Conservation (phyloP, 306 rosid genomes). For the Hippophae tibetana region DNA sequence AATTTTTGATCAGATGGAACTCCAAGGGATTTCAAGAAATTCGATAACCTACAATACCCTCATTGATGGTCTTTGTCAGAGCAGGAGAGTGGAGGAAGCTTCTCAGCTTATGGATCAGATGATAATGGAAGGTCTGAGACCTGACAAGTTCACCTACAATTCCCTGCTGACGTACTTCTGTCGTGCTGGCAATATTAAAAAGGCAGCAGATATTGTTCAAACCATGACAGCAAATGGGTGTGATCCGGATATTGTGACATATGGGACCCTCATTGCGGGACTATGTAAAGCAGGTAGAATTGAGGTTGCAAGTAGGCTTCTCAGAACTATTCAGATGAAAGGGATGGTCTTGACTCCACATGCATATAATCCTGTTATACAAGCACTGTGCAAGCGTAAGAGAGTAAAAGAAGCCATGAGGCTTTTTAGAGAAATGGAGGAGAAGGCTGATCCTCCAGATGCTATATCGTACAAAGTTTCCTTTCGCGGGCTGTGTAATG, state of each 20-base stretch:
- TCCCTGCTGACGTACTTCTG: slow-evolving; percentile 72
- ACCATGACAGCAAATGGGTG: slow-evolving; percentile 72
- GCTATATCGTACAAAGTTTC: slow-evolving; percentile 58
- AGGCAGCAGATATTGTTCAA: slow-evolving; percentile 81
- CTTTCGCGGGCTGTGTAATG: slow-evolving; percentile 79
- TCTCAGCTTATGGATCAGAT: slow-evolving; percentile 89
- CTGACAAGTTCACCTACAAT: slow-evolving; percentile 83
- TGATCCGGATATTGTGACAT: slow-evolving; percentile 67
- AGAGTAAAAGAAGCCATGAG: slow-evolving; percentile 76
- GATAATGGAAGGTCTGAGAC: slow-evolving; percentile 88
- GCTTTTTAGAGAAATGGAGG: slow-evolving; percentile 83
- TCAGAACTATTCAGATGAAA: slow-evolving; percentile 80
- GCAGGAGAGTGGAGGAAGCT: slow-evolving; percentile 71
- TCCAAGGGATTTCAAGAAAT: slow-evolving; percentile 76
- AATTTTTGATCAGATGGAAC: slow-evolving; percentile 91
- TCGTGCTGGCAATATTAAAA: slow-evolving; percentile 62
- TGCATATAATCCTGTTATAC: slow-evolving; percentile 74
- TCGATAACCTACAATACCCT: slow-evolving; percentile 74
- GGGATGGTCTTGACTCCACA: slow-evolving; percentile 67
- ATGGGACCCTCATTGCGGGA: slow-evolving; percentile 68
- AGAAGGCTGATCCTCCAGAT: slow-evolving; percentile 72
- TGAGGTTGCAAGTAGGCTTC: slow-evolving; percentile 74
- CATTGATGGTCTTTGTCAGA: slow-evolving; percentile 75
- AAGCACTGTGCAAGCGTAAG: slow-evolving; percentile 59
- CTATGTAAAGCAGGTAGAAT: slow-evolving; percentile 78